Evolutionary conservation across 2,329 filamentous ascomycete species (phyloP).

Genomic region (Talaromyces atroroseus): DNA sequence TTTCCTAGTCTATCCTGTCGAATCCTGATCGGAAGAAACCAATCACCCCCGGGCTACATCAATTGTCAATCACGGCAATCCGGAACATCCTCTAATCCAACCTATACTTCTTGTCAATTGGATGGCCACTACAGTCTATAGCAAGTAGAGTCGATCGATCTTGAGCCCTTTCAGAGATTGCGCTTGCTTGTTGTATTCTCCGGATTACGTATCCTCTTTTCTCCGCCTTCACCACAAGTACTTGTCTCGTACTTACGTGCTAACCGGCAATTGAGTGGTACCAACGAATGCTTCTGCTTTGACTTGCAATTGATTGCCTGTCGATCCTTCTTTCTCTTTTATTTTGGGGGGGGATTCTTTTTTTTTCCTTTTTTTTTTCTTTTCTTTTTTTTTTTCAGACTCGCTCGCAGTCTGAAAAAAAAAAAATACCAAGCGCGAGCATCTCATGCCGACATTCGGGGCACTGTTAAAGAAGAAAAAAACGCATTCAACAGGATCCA

Average conservation of each 20-base stretch:
- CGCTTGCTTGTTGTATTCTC: background rate
- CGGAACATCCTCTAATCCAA: background rate
- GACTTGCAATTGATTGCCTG: background rate
- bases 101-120: background rate
- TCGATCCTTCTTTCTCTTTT: background rate
- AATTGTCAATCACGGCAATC: background rate
- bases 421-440: slow-evolving; percentile 17
- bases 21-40: background rate
- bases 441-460: slow-evolving; percentile 83
- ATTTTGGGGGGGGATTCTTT: no score
- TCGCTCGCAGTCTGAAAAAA: slow-evolving; percentile 19
- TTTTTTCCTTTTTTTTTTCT: background rate
- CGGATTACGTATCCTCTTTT: background rate
- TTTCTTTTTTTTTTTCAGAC: slow-evolving; percentile 13
- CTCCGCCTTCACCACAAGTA: slow-evolving; percentile 3
- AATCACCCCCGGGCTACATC: background rate
- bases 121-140: background rate
- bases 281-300: background rate
- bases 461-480: slow-evolving; percentile 94
- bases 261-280: background rate
- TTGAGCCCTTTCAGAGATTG: background rate
- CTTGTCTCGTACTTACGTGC: background rate
- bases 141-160: background rate
- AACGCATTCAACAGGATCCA: slow-evolving; percentile 67
- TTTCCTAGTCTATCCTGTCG: background rate